Evolutionary conservation across 768 basidiomycete genomes (phyloP).

Genomic region (Russula olivacea): DNA sequence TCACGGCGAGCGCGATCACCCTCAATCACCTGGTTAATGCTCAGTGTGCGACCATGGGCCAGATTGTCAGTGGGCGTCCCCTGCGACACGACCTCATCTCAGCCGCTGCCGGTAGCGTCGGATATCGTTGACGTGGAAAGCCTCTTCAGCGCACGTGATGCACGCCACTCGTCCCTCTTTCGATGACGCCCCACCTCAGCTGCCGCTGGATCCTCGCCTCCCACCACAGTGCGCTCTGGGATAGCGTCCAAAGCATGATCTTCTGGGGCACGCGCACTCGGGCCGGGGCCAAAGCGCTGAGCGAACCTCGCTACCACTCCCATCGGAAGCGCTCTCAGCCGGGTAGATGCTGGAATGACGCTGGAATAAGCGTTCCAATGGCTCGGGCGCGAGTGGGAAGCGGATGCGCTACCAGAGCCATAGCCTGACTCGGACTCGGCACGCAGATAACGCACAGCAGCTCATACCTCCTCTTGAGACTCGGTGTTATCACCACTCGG

Average conservation of each 20-base stretch:
- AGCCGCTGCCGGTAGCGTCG: too few species aligned
- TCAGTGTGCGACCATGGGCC: too few species aligned
- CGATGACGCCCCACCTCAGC: conserved; percentile 14
- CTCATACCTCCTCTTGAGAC: conserved; percentile 21
- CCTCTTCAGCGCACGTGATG: too few species aligned
- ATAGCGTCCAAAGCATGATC: conserved; percentile 20
- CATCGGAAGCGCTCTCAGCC: conserved; percentile 20
- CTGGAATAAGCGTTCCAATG: conserved; percentile 23
- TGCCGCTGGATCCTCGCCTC: conserved; percentile 1
- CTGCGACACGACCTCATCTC: too few species aligned
- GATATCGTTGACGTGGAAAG: conserved; percentile 11
- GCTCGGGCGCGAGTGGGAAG: conserved; percentile 10
- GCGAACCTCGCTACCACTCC: conserved; percentile 16
- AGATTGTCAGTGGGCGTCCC: too few species aligned
- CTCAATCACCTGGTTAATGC: too few species aligned
- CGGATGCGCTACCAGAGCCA: conserved; percentile 19
- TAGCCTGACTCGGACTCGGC: conserved; percentile 23
- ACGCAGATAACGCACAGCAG: conserved; percentile 21
- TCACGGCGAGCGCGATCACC: too few species aligned
- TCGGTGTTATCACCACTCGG: too few species aligned
- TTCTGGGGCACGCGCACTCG: conserved; percentile 20
- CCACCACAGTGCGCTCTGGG: conserved; percentile 11
- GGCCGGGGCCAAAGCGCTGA: conserved; percentile 18
- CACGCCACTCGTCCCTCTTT: too few species aligned
- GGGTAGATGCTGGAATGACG: too few species aligned